Base-by-base conservation (phyloP, 352 stramenopile species). In the Achlya hypogyna region DNA sequence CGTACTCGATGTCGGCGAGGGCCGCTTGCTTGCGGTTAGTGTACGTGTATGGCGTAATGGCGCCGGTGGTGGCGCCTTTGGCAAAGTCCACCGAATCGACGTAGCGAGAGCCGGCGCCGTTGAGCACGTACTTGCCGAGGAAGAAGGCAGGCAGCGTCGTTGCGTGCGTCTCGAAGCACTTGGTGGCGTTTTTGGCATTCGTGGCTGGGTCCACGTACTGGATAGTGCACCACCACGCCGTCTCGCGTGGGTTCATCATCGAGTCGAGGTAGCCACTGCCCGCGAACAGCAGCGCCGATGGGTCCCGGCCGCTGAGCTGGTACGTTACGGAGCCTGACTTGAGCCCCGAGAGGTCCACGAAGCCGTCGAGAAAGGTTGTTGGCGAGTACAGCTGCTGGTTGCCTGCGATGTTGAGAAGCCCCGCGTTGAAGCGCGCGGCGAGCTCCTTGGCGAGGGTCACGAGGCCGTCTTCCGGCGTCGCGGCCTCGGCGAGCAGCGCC, bases 281-380 rank as follows among this genome's bases (percentile, higher is more conserved):
- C 23, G 49, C 23, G 29, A 54, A 54, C 49, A 54, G 29, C 6
- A 54, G 29, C 29, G 49, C 49, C 6, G 49, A 54, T 16, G 49
- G 49, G 29, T 54, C 49, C 6, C 49, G 49, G 23, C 49, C 49
- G 29, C 16, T 54, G 23, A 54, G 23, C 23, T 28, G 23, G 29
- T 54, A 54, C 49, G 49, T 54, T 12, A 54, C 49, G 23, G 49
- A 54, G 29, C 49, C 49, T 16, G 49, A 54, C 29, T 54, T 54
- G 23, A 34, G 49, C 8, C 49, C 49, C 23, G 49, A 54, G 23
- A 54, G 49, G 29, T 54, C 49, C 8, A 54, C 49, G 29, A 54
- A 54, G 8, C 49, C 49, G 29, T 54, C 49, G 29, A 54, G 29
- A 34, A 54, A 54, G 23, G 49, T 54, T 16, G 16, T 54, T 8